Evolutionary conservation across 2,329 filamentous ascomycete species (phyloP).

Genomic region (Colletotrichum kahawae): DNA sequence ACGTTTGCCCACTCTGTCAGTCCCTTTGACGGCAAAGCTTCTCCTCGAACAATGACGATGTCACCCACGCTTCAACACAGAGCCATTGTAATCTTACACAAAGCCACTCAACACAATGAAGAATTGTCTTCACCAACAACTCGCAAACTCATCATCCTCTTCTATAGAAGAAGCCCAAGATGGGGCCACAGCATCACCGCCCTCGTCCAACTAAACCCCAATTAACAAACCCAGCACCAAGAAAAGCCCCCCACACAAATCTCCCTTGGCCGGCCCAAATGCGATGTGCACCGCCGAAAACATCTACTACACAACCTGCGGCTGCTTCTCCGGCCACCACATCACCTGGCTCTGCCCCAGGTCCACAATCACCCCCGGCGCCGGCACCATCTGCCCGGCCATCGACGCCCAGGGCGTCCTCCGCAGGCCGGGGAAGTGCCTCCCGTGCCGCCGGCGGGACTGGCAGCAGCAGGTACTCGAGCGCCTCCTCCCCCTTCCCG

Average conservation of each 20-base stretch:
- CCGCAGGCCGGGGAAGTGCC: conserved; percentile 8
- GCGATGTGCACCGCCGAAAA: conserved; percentile 21
- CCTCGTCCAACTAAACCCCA: not conserved
- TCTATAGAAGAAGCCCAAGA: not conserved
- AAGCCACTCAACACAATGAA: not conserved
- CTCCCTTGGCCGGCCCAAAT: not conserved
- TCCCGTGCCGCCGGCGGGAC: conserved; percentile 2
- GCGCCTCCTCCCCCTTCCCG: not conserved
- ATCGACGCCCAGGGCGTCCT: conserved; percentile 7
- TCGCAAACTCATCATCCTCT: not conserved
- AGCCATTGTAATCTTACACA: not conserved
- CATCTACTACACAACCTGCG: conserved; percentile 12
- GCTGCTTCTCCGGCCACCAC: conserved; percentile 13
- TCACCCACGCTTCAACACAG: not conserved
- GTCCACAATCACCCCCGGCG: not conserved
- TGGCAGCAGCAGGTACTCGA: not conserved
- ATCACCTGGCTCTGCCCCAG: conserved; percentile 2
- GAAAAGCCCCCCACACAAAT: not conserved
- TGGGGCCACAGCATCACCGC: not conserved
- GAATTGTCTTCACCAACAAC: not conserved
- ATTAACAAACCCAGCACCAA: not conserved
- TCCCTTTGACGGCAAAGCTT: not conserved
- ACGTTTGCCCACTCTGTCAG: rapidly evolving
- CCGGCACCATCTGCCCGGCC: not conserved
- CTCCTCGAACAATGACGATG: not conserved